phyloP scores from a whole-genome alignment of 169 alveolate species.

The Babesia divergens region DNA sequence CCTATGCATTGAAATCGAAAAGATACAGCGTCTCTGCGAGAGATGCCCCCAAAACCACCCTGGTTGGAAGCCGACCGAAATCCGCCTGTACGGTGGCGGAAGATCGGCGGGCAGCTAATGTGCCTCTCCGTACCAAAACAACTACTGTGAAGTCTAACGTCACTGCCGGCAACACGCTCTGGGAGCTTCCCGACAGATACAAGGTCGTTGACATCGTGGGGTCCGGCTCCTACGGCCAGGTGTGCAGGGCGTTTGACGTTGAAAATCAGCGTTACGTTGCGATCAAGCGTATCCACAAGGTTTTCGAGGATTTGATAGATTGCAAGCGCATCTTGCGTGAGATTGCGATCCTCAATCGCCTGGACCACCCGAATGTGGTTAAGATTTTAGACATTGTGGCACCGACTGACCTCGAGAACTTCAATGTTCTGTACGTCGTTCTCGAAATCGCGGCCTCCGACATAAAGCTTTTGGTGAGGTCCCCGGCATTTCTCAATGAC shows the following conservation, averaged over 20 bases:
- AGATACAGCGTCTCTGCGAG: conserved; percentile 17
- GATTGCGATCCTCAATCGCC: conserved; percentile 88
- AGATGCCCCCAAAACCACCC: conserved; percentile 5
- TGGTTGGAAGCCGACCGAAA: not conserved
- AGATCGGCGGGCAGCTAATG: not conserved
- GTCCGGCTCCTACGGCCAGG: conserved; percentile 92
- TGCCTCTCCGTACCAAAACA: conserved; percentile 5
- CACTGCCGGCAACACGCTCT: conserved; percentile 1
- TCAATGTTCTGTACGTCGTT: conserved; percentile 93
- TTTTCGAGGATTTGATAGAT: conserved; percentile 94
- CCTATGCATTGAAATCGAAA: not conserved
- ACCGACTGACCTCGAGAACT: conserved; percentile 87
- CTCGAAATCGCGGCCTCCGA: conserved; percentile 97
- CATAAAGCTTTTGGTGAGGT: conserved; percentile 90
- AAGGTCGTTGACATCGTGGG: conserved; percentile 87
- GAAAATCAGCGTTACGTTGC: conserved; percentile 87
- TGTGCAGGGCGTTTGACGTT: conserved; percentile 84
- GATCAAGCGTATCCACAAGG: conserved; percentile 91
- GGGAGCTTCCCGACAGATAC: conserved; percentile 81
- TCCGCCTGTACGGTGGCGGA: conserved; percentile 2
- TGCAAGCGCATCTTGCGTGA: conserved; percentile 95
- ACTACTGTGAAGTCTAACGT: not conserved
- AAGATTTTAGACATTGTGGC: conserved; percentile 86
- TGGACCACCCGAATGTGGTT: conserved; percentile 89
- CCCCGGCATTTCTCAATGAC: conserved; percentile 91